Evolutionary conservation across 2,329 filamentous ascomycete genomes (phyloP), one percentile per base, ranked within the genome.

Genomic region (Dendrostoma leiphaemia): DNA sequence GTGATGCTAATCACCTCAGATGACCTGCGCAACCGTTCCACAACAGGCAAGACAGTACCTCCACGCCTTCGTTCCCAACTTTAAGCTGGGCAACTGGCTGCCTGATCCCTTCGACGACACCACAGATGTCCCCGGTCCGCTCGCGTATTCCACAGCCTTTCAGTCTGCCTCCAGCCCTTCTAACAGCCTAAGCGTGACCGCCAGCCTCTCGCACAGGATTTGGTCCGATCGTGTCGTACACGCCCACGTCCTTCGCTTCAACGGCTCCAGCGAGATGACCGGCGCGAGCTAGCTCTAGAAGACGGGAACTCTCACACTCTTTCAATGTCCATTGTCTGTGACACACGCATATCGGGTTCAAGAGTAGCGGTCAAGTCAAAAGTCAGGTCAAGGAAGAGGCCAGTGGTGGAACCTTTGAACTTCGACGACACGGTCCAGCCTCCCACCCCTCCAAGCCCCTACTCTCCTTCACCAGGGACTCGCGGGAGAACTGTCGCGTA

Each of bases 231-330:
- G 71, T 10, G 74, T 74, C 37, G 75, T 72, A 51, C 75, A 79
- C 44, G 73, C 77, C 3, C 74, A 74, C n/a, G 62, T 80, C 45
- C 85, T 85, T 67, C 75, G 77, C 57, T 85, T 87, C 71, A 87
- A 87, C 60, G 83, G 84, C 51, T 79, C 77, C 44, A 83, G 84
- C 38, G 82, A 86, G 66, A 72, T 86, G 71, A 86, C 83, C 0
- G 82, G 83, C 2, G 72, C 71, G 9, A 80, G 85, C 61, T 84
- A 81, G 77, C 79, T 86, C 56, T 74, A 82, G 15, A 84, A 87
- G 64, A 82, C 81, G 0, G 83, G 83, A n/a, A 0, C 70, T 84
- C 4, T 66, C 85, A 3, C 75, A 79, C 51, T 82, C 78, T n/a
- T n/a, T n/a, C n/a, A n/a, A n/a, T n/a, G n/a, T n/a, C n/a, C n/a